A percentile compares a stretch with the other conserved stretches of the same genome.
These are phyloP conservation scores for Pichia sp. DNA, from an alignment of 1,139 yeast species.

Conservation along the genomic window DNA sequence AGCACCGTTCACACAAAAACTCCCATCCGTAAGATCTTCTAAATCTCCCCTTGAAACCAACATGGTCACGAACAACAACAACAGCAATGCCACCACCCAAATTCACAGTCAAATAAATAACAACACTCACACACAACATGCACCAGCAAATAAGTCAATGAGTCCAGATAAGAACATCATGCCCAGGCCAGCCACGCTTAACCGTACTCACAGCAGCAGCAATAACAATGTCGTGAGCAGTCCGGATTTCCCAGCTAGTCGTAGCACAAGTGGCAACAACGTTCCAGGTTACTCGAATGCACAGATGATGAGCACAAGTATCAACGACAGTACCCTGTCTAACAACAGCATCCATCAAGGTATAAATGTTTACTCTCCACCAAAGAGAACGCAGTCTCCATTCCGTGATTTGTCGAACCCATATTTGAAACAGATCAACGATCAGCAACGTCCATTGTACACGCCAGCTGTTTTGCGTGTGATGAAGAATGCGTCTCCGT, in stretches of 20 bases:
- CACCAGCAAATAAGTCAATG: too few species aligned
- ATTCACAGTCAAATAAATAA: neutral
- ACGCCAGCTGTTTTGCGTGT: slow-evolving; percentile 82
- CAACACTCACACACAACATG: too few species aligned
- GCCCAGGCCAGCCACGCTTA: too few species aligned
- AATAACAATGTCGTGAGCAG: too few species aligned
- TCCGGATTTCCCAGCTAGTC: neutral
- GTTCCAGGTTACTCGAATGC: neutral
- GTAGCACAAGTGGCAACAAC: neutral
- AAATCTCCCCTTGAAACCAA: neutral
- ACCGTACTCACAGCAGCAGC: too few species aligned
- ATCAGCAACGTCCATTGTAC: slow-evolving; percentile 81
- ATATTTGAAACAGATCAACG: slow-evolving; percentile 53
- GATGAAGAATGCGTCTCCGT: slow-evolving; percentile 15
- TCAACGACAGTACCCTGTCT: neutral
- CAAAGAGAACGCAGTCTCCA: slow-evolving; percentile 30
- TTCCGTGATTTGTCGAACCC: slow-evolving; percentile 30
- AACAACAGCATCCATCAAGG: neutral
- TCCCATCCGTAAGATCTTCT: neutral
- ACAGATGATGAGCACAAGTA: neutral
- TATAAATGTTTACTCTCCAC: slow-evolving; percentile 17
- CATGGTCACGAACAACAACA: neutral
- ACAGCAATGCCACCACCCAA: neutral
- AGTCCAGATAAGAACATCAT: too few species aligned
- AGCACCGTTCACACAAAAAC: slow-evolving; percentile 3